Base-by-base conservation (phyloP, 2,329 filamentous ascomycete species). In the Trichoderma endophyticum region DNA sequence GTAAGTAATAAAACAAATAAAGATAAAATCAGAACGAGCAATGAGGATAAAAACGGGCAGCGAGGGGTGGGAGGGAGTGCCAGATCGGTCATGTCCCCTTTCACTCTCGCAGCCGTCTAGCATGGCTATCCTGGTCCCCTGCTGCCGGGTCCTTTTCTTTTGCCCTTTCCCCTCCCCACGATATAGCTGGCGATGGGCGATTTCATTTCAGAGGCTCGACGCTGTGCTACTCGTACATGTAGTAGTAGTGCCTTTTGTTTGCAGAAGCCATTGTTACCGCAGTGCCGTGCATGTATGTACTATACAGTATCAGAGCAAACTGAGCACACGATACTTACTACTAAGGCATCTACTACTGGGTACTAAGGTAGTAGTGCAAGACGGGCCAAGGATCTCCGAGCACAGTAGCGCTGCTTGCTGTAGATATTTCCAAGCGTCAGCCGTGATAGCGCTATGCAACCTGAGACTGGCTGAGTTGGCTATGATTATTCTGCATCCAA, bases 391-490 rank as follows among this genome's bases (percentile, higher is more conserved):
- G 7, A 54, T 24, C 11, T 54, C 48, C 21, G n/a, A 32, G 65
- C 24, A 32, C 65, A 28, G 36, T 34, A 21, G 61, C n/a, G 30
- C 30, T 43, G 39, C 39, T 43, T n/a, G 39, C 39, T 65, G 36
- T 24, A 32, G 43, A 65, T 65, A 34, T 26, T 60, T 60, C 66
- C 28, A 9, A 43, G 54, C 28, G 56, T 68, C 65, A 68, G 66
- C 66, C 39, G 39, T 21, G 65, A 68, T 68, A 68, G 65, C 65
- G 51, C 54, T 5, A 68, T 68, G 66, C 66, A 69, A 26, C 56
- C 56, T 26, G 64, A 34, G 15, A 24, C 21, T 34, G 30, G 32
- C 14, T 30, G 32, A 28, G 54, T 57, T 24, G 65, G 26, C 54
- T 61, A 3, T 6, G 5, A 34, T 6, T 21, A n/a, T 54, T 34